Evolutionary conservation across 179 eudicot species (phyloP), one percentile per base, ranked within the genome.

Genomic region (Vitellaria paradoxa): DNA sequence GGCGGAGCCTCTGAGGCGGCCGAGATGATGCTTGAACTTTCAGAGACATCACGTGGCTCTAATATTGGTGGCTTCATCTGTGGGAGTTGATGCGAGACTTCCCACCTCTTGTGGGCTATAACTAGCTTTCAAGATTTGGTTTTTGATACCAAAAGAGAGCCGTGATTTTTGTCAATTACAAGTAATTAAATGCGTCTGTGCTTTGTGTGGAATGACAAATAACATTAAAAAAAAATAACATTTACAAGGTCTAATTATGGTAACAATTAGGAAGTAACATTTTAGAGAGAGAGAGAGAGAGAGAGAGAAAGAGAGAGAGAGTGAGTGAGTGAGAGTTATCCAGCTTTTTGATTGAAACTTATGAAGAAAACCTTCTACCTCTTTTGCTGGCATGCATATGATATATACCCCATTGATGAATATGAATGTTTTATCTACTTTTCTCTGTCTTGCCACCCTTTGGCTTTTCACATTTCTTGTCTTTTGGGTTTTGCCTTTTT

Each of bases 181-280:
- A 63, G 45, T 74, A 24, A 78, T 30, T 78, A 42, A 42, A 81
- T 76, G 78, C 63, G 40, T 24, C 21, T 65, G 45, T 42, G 71
- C 83, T 68, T 50, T 71, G 75, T 81, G 75, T 75, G 75, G 82
- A 72, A 84, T 73, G 78, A 68, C 60, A 78, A 62, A 77, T 75
- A 73, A 49, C 78, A 68, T 80, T 81, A n/a, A n/a, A n/a, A n/a
- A n/a, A n/a, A 78, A 62, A 77, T 75, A 73, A 49, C 78, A 68
- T 80, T 81, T 78, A 68, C 76, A 78, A 74, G 84, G 78, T 69
- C 81, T 63, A 74, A n/a, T 69, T 74, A 72, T 73, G 71, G 81
- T 74, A 77, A 68, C 61, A 69, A 57, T 62, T 72, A 56, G 24
- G 75, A n/a, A 76, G 8, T 49, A 66, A 67, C 57, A 47, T 40